Conservation (phyloP, 2,329 filamentous ascomycete species). For the Ambrosiella xylebori region DNA sequence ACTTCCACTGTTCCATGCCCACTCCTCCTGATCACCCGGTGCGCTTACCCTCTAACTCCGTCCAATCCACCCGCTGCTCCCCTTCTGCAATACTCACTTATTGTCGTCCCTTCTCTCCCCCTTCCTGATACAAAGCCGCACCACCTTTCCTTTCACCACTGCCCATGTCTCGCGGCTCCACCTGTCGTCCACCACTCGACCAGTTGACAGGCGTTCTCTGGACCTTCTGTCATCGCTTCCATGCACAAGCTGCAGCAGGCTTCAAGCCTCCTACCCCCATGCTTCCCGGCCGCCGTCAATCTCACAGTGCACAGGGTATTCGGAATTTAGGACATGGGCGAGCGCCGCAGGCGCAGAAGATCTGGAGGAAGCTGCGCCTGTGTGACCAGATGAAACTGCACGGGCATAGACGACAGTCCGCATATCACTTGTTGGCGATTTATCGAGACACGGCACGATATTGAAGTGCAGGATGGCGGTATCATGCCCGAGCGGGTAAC, state of each 20-base stretch:
- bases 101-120: too few relatives aligned
- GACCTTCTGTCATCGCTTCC: conserved; percentile 9
- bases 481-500: neutral
- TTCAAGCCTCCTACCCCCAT: neutral
- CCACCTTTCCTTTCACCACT: too few relatives aligned
- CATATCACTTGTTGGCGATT: neutral
- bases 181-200: neutral
- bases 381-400: neutral
- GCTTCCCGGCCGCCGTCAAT: neutral
- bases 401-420: neutral
- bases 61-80: neutral
- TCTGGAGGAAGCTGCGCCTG: neutral
- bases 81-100: neutral
- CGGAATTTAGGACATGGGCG: neutral
- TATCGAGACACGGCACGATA: neutral
- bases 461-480: neutral
- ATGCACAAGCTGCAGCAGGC: conserved; percentile 2
- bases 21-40: neutral
- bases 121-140: too few relatives aligned
- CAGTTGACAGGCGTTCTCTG: neutral
- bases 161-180: too few relatives aligned
- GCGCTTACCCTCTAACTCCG: neutral
- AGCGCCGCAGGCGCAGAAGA: neutral
- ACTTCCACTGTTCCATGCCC: neutral
- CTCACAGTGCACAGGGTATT: neutral